Percentiles rank a stretch among this genome's conserved stretches.
Conservation (phyloP, 257 asterid genomes). For the Solanum corneliomulleri region DNA sequence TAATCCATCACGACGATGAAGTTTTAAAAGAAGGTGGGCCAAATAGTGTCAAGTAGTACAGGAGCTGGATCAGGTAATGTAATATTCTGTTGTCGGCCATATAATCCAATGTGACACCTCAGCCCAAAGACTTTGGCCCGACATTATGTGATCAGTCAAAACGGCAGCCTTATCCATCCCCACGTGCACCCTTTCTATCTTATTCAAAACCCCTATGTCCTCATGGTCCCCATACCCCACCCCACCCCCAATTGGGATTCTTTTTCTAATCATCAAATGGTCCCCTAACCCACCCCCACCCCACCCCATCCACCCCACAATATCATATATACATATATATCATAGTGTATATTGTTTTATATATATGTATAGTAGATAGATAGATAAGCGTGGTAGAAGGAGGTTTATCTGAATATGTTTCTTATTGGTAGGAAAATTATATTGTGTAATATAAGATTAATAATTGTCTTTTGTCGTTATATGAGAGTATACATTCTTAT, state of each 20-base stretch:
- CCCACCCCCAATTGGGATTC: neutral
- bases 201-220: neutral
- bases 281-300: neutral
- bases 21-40: conserved; percentile 6
- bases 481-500: neutral
- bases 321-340: neutral
- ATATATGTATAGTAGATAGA: neutral
- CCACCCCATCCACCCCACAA: too few species aligned
- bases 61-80: conserved; percentile 7
- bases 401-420: neutral
- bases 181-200: conserved; percentile 30
- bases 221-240: neutral
- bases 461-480: neutral
- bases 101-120: neutral
- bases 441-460: neutral
- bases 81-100: conserved; percentile 49
- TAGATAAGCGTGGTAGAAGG: neutral
- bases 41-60: conserved; percentile 13
- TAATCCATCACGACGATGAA: neutral
- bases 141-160: conserved; percentile 38
- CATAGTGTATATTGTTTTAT: neutral
- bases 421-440: neutral
- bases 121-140: conserved; percentile 15
- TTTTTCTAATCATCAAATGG: conserved; percentile 11
- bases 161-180: conserved; percentile 51